phyloP scores from a whole-genome alignment of 1,284 basidiomycete species.

The Sporisorium scitamineum region DNA sequence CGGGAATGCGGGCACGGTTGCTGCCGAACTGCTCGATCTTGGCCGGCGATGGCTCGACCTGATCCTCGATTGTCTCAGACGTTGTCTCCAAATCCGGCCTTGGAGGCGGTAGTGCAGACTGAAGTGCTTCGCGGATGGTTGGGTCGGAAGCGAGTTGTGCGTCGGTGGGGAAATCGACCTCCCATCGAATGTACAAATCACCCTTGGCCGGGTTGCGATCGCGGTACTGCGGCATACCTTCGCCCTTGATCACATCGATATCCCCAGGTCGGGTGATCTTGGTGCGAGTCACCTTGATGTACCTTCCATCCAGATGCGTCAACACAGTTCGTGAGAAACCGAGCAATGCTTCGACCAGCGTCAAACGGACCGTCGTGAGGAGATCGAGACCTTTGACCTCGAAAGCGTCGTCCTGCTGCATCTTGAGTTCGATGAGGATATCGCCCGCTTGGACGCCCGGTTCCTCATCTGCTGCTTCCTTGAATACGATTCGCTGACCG shows the following conservation, averaged over 20 bases:
- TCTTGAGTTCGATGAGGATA: constrained; percentile 84
- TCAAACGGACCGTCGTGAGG: constrained; percentile 75
- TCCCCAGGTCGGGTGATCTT: constrained; percentile 59
- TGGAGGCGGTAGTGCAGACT: constrained; percentile 48
- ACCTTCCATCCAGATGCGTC: constrained; percentile 65
- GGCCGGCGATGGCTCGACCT: constrained; percentile 33
- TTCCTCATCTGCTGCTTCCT: constrained; percentile 82
- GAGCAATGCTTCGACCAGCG: constrained; percentile 57
- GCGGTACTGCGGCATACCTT: constrained; percentile 63
- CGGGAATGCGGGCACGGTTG: constrained; percentile 43
- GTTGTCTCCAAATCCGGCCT: constrained; percentile 45
- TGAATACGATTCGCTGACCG: constrained; percentile 84
- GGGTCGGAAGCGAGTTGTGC: constrained; percentile 41
- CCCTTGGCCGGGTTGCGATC: constrained; percentile 52
- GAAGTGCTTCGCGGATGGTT: constrained; percentile 32
- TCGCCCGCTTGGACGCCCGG: constrained; percentile 60
- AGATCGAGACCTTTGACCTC: constrained; percentile 83
- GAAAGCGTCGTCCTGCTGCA: constrained; percentile 80
- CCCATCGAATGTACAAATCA: constrained; percentile 62
- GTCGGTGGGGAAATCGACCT: constrained; percentile 64
- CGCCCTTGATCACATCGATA: constrained; percentile 58
- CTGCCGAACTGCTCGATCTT: constrained; percentile 49
- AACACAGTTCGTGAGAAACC: constrained; percentile 65
- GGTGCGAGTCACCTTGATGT: constrained; percentile 49
- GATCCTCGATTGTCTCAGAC: constrained; percentile 40